A percentile compares a stretch with the other conserved stretches of the same genome.
These are phyloP conservation scores for Epichloe baconii DNA, from an alignment of 2,329 filamentous ascomycete genomes.

Conservation along the genomic window DNA sequence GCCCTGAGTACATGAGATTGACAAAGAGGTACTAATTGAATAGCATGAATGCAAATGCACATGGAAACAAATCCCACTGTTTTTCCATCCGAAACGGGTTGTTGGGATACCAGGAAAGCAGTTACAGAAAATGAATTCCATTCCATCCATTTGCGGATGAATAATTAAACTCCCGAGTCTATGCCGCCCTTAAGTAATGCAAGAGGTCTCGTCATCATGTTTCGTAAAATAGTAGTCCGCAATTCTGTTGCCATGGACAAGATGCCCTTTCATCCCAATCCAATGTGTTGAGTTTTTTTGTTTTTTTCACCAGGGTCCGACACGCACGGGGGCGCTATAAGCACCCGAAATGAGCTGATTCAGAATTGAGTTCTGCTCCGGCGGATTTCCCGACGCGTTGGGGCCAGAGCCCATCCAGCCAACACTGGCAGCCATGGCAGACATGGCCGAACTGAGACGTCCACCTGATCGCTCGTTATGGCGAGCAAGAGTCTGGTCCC, in stretches of 20 bases:
- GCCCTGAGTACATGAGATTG: not conserved
- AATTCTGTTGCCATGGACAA: conserved; percentile 10
- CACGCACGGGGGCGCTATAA: conserved; percentile 44
- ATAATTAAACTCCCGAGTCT: conserved; percentile 20
- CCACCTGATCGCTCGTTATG: conserved; percentile 82
- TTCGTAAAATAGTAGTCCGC: conserved; percentile 10
- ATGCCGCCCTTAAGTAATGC: conserved; percentile 21
- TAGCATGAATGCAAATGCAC: not conserved
- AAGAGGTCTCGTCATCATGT: conserved; percentile 21
- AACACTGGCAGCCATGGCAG: conserved; percentile 59
- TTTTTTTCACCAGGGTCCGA: conserved; percentile 43
- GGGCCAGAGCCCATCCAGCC: conserved; percentile 56
- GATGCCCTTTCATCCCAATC: not conserved
- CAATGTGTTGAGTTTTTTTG: not conserved
- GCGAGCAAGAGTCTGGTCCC: conserved; percentile 77
- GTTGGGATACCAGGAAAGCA: not conserved
- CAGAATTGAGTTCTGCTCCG: conserved; percentile 43
- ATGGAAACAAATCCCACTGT: not conserved
- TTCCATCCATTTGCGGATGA: conserved; percentile 16
- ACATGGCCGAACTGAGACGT: conserved; percentile 66
- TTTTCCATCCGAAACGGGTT: not conserved
- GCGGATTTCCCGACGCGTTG: conserved; percentile 12
- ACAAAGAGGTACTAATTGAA: not conserved
- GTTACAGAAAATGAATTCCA: conserved; percentile 16
- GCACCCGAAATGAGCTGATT: conserved; percentile 49